Conservation (phyloP, 176 grass and related monocot genomes). For the Hyparrhenia diplandra region DNA sequence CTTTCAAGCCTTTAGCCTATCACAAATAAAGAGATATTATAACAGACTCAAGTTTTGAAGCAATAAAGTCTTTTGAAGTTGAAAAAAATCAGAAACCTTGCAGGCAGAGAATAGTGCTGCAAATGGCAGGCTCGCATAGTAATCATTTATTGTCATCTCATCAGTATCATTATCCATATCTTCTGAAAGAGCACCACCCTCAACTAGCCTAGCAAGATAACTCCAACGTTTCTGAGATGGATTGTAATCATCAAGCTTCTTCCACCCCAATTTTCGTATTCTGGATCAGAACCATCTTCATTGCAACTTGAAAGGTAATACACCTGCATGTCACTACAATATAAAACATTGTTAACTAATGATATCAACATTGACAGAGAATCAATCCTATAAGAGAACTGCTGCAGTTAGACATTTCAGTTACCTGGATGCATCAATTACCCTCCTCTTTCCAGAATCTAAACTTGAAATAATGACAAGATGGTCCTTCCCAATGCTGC, state of each 20-base stretch:
- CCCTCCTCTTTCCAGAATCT: constrained; percentile 81
- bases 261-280: constrained; percentile 81
- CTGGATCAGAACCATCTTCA: constrained; percentile 65
- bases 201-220: constrained; percentile 56
- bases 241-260: constrained; percentile 77
- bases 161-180: constrained; percentile 41
- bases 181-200: constrained; percentile 51
- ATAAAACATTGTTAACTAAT: constrained; percentile 3
- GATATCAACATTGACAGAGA: neutral
- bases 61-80: constrained; percentile 1
- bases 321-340: constrained; percentile 67
- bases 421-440: constrained; percentile 85
- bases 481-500: constrained; percentile 64
- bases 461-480: constrained; percentile 90
- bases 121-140: constrained; percentile 68
- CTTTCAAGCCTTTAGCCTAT: constrained; percentile 77
- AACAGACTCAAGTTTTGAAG: neutral
- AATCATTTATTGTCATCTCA: constrained; percentile 56
- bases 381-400: neutral
- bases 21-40: constrained; percentile 2
- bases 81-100: constrained; percentile 58
- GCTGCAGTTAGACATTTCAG: constrained; percentile 10
- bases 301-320: constrained; percentile 77
- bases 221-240: constrained; percentile 61
- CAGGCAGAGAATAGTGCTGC: constrained; percentile 60